phyloP scores from a whole-genome alignment of 2,329 filamentous ascomycete species.

The Drechslera avenae region DNA sequence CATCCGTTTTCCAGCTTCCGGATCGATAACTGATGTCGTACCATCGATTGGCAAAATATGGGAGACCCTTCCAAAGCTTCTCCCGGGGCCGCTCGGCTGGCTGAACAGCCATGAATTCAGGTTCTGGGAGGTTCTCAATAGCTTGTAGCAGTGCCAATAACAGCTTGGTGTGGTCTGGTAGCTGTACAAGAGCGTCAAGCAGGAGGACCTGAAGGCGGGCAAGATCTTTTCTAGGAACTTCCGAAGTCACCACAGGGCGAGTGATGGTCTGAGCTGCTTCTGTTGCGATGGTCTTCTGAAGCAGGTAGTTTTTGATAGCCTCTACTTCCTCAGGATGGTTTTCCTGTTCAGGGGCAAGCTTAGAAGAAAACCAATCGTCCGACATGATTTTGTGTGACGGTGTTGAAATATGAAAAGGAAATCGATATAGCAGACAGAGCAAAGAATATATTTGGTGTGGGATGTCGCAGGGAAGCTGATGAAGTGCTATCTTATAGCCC shows the following conservation, averaged over 20 bases:
- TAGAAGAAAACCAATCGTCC: conserved; percentile 12
- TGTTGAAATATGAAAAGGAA: too few relatives aligned
- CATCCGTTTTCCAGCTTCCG: conserved; percentile 1
- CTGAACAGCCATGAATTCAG: neutral
- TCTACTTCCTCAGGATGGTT: conserved; percentile 14
- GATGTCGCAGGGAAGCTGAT: too few relatives aligned
- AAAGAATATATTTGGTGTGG: too few relatives aligned
- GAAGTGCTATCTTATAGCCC: too few relatives aligned
- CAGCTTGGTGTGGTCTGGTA: neutral
- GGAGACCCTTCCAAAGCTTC: conserved; percentile 9
- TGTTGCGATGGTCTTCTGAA: neutral
- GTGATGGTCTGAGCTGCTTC: conserved; percentile 17
- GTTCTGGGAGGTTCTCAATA: conserved; percentile 6
- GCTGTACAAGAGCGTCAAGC: conserved; percentile 13
- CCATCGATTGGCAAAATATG: conserved; percentile 10
- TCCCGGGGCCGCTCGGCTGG: neutral
- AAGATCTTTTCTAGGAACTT: neutral
- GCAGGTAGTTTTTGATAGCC: conserved; percentile 16
- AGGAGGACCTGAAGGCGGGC: conserved; percentile 6
- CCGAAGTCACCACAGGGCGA: neutral
- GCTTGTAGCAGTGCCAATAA: conserved; percentile 8
- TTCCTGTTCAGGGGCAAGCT: conserved; percentile 12
- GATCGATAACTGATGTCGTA: conserved; percentile 1
- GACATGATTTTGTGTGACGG: conserved; percentile 1
- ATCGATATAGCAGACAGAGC: too few relatives aligned